A percentile compares a stretch with the other conserved stretches of the same genome.
Evolutionary conservation across 129 eudicot species (phyloP).

Genomic region (Sambucus nigra): DNA sequence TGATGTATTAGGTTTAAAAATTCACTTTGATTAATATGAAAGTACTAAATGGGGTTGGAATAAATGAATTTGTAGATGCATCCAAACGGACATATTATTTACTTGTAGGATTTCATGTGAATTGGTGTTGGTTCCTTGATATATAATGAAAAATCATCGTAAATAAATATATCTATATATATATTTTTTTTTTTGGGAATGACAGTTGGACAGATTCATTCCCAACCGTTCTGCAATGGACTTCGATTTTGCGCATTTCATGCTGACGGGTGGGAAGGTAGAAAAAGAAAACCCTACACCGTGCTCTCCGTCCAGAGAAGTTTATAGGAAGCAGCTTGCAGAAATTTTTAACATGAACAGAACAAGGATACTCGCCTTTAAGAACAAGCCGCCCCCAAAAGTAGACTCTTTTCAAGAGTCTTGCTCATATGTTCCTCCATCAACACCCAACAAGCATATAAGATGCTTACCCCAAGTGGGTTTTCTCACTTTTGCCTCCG

Average conservation of each 20-base stretch:
- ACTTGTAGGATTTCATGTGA: too few relatives aligned
- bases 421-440: slow-evolving; percentile 4
- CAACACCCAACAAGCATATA: slow-evolving; percentile 13
- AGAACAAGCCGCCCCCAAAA: slow-evolving; percentile 40
- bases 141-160: too few relatives aligned
- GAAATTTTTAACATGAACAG: slow-evolving; percentile 44
- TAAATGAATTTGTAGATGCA: too few relatives aligned
- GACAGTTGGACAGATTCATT: slow-evolving; percentile 62
- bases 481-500: neutral
- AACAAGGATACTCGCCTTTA: slow-evolving; percentile 54
- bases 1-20: too few relatives aligned
- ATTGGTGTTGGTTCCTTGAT: too few relatives aligned
- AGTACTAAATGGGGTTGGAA: too few relatives aligned
- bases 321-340: slow-evolving; percentile 44
- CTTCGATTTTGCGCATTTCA: slow-evolving; percentile 49
- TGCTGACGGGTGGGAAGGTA: slow-evolving; percentile 39
- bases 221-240: slow-evolving; percentile 73
- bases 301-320: slow-evolving; percentile 27
- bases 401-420: slow-evolving; percentile 11
- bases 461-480: slow-evolving; percentile 37
- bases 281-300: slow-evolving; percentile 20
- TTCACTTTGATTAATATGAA: too few relatives aligned
- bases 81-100: too few relatives aligned
- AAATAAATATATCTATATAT: too few relatives aligned
- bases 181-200: too few relatives aligned